Base-by-base conservation (phyloP, 768 basidiomycete genomes). In the Wakefieldia striispora region DNA sequence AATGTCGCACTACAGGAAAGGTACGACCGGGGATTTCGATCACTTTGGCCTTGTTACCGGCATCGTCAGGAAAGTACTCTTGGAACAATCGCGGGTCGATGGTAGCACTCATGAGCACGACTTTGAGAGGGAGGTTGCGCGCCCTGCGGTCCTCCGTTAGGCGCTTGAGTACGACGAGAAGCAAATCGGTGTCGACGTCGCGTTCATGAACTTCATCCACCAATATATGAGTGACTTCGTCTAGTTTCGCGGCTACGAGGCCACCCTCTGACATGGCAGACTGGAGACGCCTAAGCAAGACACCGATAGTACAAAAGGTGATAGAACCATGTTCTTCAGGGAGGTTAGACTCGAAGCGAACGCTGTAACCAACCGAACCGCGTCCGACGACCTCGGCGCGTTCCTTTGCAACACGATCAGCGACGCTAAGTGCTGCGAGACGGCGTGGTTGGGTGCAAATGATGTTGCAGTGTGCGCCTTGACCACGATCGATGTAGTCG, bases 161-260 rank as follows among this genome's bases (percentile, higher is more conserved):
- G 20, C 90, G 81, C 67, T 95, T 94, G 47, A 98, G 77, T 6
- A 94, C 91, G 49, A 93, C 90, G 16, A 98, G 79, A 37, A 93
- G 71, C 20, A 97, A 71, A 67, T 97, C 95, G 0, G 91, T 95
- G 62, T 97, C 93, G 51, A 95, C 82, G 57, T 95, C 92, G 24
- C 95, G 86, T 69, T 97, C 95, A 66, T 98, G 95, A 4, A 93
- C 94, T 71, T 98, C 94, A 65, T 98, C 95, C 23, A 97, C 91
- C 39, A 97, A 69, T 50, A 98, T 81, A 65, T 97, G 95, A 9
- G 92, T 91, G 44, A 95, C 77, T 45, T 83, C 75, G 57, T 95
- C 92, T 50, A 95, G 70, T 62, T 51, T 63, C 29, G 71, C 53
- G 31, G 69, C 72, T 4, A 29, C 48, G 23, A 58, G 44, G 26